Percentiles rank a stretch among this genome's conserved stretches.
Evolutionary conservation across 2,329 filamentous ascomycete genomes (phyloP).

Genomic region (Arthroderma sp.): DNA sequence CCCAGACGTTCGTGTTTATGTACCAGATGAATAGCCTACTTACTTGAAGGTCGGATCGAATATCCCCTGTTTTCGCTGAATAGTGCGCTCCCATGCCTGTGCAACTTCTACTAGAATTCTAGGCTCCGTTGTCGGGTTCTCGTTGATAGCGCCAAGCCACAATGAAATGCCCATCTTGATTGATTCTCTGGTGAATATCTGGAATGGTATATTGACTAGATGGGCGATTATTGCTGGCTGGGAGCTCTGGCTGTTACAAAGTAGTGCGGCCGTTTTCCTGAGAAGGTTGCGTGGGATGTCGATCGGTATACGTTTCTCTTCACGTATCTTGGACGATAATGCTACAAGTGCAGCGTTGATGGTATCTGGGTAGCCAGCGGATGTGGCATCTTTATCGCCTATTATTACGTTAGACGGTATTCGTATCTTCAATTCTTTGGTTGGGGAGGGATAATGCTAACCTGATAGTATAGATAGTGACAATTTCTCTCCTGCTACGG

Average conservation of each 20-base stretch:
- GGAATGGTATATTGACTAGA: slow-evolving; percentile 84
- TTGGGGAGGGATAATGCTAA: neutral
- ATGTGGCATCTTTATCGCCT: neutral
- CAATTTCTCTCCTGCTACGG: neutral
- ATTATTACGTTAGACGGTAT: neutral
- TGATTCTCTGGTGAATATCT: slow-evolving; percentile 83
- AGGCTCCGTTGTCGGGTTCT: slow-evolving; percentile 79
- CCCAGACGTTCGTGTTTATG: neutral
- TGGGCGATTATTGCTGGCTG: slow-evolving; percentile 72
- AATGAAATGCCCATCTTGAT: slow-evolving; percentile 91
- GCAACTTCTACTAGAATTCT: slow-evolving; percentile 76
- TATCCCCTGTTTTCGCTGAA: slow-evolving; percentile 63
- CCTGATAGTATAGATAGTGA: neutral
- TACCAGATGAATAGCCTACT: slow-evolving; percentile 16
- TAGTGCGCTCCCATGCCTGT: slow-evolving; percentile 78
- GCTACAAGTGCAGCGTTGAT: slow-evolving; percentile 6
- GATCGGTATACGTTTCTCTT: slow-evolving; percentile 56
- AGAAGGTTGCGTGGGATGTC: slow-evolving; percentile 68
- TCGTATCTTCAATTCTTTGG: neutral
- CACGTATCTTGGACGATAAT: slow-evolving; percentile 35
- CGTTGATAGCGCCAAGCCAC: slow-evolving; percentile 94
- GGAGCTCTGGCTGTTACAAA: slow-evolving; percentile 64
- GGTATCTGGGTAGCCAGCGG: slow-evolving; percentile 1
- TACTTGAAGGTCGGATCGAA: slow-evolving; percentile 60
- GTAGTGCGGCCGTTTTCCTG: slow-evolving; percentile 67